A percentile compares a stretch with the other conserved stretches of the same genome.
These are phyloP conservation scores for Coprinopsis strossmayeri DNA, from an alignment of 768 basidiomycete genomes.

Conservation along the genomic window DNA sequence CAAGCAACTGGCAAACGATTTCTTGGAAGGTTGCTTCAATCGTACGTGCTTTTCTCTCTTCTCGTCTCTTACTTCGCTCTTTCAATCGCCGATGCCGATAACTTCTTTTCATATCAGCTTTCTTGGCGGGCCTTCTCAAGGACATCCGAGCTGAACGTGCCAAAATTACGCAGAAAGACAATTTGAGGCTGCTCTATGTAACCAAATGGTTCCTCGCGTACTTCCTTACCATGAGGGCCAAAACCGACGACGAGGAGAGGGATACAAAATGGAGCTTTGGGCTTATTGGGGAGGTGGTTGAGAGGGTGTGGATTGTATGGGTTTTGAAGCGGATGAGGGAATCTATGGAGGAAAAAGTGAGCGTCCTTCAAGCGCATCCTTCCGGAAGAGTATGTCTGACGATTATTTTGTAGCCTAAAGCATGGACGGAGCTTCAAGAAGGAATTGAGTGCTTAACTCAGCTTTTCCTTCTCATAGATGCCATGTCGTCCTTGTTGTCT, in stretches of 20 bases:
- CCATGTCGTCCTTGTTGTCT: constrained; percentile 56
- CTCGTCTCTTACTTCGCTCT: neutral
- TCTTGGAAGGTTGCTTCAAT: constrained; percentile 84
- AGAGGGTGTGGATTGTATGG: constrained; percentile 86
- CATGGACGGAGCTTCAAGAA: constrained; percentile 92
- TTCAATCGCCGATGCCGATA: neutral
- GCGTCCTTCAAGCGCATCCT: constrained; percentile 15
- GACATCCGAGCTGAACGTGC: constrained; percentile 91
- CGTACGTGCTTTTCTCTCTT: constrained; percentile 42
- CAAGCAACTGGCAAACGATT: constrained; percentile 62
- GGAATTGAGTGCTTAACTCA: constrained; percentile 93
- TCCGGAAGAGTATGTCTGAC: too few relatives aligned
- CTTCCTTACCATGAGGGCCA: constrained; percentile 56
- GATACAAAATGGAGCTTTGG: constrained; percentile 64
- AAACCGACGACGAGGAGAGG: too few relatives aligned
- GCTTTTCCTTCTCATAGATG: constrained; percentile 81
- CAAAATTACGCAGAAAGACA: constrained; percentile 93
- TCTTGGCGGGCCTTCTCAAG: constrained; percentile 77
- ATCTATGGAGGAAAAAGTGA: constrained; percentile 87
- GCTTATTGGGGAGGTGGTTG: constrained; percentile 77
- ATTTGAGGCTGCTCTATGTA: constrained; percentile 80
- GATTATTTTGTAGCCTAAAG: constrained; percentile 88
- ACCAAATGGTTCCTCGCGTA: constrained; percentile 91
- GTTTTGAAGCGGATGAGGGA: constrained; percentile 83
- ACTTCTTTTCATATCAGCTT: too few relatives aligned